A percentile compares a stretch with the other conserved stretches of the same genome.
Conservation (phyloP, 1,139 yeast genomes). For the Lodderomyces elongisporus region DNA sequence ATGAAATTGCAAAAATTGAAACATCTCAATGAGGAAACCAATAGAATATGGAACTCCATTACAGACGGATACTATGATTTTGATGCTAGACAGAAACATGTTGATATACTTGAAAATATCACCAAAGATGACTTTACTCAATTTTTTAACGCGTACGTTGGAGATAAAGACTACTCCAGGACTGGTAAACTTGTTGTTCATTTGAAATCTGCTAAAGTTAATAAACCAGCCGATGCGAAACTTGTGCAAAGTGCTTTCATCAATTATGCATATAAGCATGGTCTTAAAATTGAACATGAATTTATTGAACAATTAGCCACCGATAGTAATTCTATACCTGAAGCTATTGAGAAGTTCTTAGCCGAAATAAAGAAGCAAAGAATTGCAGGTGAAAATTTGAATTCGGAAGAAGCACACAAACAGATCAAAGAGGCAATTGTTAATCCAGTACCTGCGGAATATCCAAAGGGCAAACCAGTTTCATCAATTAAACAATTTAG, state of each 20-base stretch:
- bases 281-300: constrained; percentile 23
- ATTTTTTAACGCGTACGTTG: constrained; percentile 47
- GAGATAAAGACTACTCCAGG: constrained; percentile 9
- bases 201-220: constrained; percentile 54
- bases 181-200: constrained; percentile 58
- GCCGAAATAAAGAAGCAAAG: constrained; percentile 8
- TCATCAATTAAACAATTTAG: constrained; percentile 23
- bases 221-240: constrained; percentile 21
- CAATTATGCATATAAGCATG: constrained; percentile 23
- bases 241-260: constrained; percentile 23
- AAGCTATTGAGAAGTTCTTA: constrained; percentile 13
- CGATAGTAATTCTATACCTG: constrained; percentile 14
- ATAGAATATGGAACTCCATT: constrained; percentile 62
- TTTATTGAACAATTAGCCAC: constrained; percentile 23
- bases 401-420: constrained; percentile 7
- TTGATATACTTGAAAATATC: constrained; percentile 47
- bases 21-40: constrained; percentile 72
- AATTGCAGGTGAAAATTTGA: background rate
- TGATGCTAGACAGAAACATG: constrained; percentile 51
- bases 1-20: constrained; percentile 68
- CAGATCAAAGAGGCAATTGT: constrained; percentile 11
- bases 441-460: constrained; percentile 23
- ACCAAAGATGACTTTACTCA: constrained; percentile 53
- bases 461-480: constrained; percentile 24
- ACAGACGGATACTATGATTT: constrained; percentile 78